Base-by-base conservation (phyloP, 768 basidiomycete species). In the Hortiboletus campestris region DNA sequence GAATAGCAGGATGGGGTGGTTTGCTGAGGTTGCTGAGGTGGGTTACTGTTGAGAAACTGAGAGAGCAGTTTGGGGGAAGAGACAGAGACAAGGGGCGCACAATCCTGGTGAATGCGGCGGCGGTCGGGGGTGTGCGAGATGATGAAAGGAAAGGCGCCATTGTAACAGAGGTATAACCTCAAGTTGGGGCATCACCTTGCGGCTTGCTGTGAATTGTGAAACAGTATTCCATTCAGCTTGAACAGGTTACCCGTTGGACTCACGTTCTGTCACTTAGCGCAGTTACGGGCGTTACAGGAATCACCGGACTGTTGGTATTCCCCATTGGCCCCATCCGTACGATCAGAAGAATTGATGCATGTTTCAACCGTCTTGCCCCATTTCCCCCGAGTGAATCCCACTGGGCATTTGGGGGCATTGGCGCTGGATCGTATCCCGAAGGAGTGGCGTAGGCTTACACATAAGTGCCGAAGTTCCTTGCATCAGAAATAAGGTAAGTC, bases 61-160 rank as follows among this genome's bases (percentile, higher is more conserved):
- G 32, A 19, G 45, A 1, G 12, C 34, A 12, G 6, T 29, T 41
- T 12, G 2, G 32, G 34, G 28, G 28, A 20, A 55, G 20, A 43
- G 16, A 20, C 5, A 6, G 25, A 25, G 25, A 3, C 25, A 25
- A 25, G 25, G 25, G 16, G 13, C 46, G 11, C 20, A 57, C 56
- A 6, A 22, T 48, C 29, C 32, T 57, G 14, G 56, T 56, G 35
- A 57, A 56, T 35, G 56, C 56, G 3, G 41, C 56, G 16, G 42
- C 53, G 7, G 25, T 25, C 8, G 42, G 46, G n/a, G 56, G 53
- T 10, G 2, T 56, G 10, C 53, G 56, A 7, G 56, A 57, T 22
- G 47, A 57, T 17, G 56, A 57, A 45, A 49, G 56, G 19, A 57
- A 35, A 25, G 56, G 53, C 29, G 53, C 46, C 10, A 20, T 49